Evolutionary conservation across 176 grass and related monocot species (phyloP), one percentile per base, ranked within the genome.

Genomic region (Cocos nucifera): DNA sequence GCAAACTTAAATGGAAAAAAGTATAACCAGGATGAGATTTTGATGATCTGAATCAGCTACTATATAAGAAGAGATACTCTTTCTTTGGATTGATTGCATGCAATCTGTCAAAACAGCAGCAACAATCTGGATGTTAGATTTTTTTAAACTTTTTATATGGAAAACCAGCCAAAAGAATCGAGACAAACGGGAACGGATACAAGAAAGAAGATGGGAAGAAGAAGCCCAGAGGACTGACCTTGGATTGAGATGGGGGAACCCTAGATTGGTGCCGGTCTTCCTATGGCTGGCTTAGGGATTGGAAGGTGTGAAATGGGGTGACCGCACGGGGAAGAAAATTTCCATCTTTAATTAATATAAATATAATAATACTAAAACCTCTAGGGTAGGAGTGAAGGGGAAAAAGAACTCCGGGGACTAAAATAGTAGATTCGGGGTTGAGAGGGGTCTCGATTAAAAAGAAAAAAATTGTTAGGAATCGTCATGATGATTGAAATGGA

Each of bases 341-440:
- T 53, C 17, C 57, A 62, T 62, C 25, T 28, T 44, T 62, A 69
- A 54, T 44, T 12, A 44, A 14, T 44, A 27, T 19, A 26, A 77
- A 61, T 77, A 62, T 53, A 54, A 54, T 68, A 69, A 53, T 77
- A n/a, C 18, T 48, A 21, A 56, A 44, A 64, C 74, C 28, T 63
- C 8, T 12, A 6, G 35, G 9, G 10, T 44, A 0, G 35, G 7
- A 10, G 35, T 14, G 2, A 44, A 44, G 0, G 4, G 5, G 4
- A 57, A 26, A 17, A 69, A 55, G 9, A 44, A 44, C 24, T 8
- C 23, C 65, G 50, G 75, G 72, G 75, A 77, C 75, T 77, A 63
- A 70, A 70, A 63, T 63, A 77, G 52, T 77, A 57, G 22, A 77
- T 70, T 56, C 27, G 58, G 69, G 28, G 62, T 50, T 56, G 67